phyloP scores from a whole-genome alignment of 108 stramenopile species.

The Cyclostephanos tholiformis region DNA sequence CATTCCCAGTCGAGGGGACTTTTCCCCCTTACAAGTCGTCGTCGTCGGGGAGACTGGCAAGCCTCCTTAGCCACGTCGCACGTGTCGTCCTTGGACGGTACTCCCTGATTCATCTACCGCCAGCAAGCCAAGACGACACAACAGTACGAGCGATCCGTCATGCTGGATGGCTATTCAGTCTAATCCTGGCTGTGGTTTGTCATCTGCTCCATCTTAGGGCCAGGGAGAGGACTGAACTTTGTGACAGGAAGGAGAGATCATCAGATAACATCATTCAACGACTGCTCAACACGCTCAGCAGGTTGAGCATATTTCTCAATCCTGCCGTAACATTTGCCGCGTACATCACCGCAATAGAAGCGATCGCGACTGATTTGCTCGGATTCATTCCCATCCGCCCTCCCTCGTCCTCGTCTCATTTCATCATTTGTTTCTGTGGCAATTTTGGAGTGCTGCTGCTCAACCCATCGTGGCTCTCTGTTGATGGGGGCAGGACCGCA shows the following conservation, averaged over 20 bases:
- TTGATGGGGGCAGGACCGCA: slow-evolving; percentile 61
- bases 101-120: slow-evolving; percentile 8
- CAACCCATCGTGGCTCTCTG: slow-evolving; percentile 64
- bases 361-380: slow-evolving; percentile 66
- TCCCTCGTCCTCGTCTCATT: background rate
- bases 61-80: background rate
- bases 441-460: slow-evolving; percentile 81
- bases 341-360: slow-evolving; percentile 64
- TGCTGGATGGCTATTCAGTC: slow-evolving; percentile 66
- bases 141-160: slow-evolving; percentile 20
- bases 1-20: background rate
- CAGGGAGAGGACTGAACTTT: background rate
- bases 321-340: slow-evolving; percentile 48
- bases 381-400: slow-evolving; percentile 32
- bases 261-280: background rate
- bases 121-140: background rate
- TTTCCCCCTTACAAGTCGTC: background rate
- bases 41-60: background rate
- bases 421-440: slow-evolving; percentile 61
- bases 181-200: slow-evolving; percentile 41
- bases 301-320: background rate
- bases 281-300: background rate
- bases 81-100: slow-evolving; percentile 39
- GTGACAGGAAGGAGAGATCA: slow-evolving; percentile 4
- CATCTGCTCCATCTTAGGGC: slow-evolving; percentile 7